These are phyloP conservation scores for Zygosaccharomyces bailii DNA, from an alignment of 805 yeast species.

Conservation along the genomic window DNA sequence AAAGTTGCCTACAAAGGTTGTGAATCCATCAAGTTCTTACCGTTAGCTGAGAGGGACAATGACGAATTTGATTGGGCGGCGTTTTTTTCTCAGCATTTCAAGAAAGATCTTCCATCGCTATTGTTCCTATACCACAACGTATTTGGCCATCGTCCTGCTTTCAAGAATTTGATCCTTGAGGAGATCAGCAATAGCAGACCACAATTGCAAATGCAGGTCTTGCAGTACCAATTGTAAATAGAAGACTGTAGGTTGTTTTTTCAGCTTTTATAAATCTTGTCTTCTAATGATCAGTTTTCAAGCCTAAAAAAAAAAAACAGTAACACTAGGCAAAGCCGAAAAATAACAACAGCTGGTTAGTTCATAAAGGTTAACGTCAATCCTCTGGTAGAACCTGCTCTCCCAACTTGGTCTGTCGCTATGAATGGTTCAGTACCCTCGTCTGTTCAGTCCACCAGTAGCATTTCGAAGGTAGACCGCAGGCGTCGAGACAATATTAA, in stretches of 20 bases:
- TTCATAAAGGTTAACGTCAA: no score
- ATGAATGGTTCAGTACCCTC: conserved; percentile 19
- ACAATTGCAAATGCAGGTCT: conserved; percentile 20
- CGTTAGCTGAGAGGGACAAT: conserved; percentile 21
- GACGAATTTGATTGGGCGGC: conserved; percentile 26
- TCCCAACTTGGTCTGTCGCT: no score
- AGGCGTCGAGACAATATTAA: conserved; percentile 56
- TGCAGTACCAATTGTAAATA: conserved; percentile 29
- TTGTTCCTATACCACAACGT: conserved; percentile 20
- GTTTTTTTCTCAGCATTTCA: conserved; percentile 19
- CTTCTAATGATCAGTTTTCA: background rate
- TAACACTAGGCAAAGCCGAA: background rate
- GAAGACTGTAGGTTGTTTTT: background rate
- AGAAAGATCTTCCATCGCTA: conserved; percentile 17
- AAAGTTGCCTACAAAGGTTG: conserved; percentile 32
- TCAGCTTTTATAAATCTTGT: background rate
- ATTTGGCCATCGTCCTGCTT: conserved; percentile 9
- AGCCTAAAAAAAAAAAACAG: background rate
- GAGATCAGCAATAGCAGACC: conserved; percentile 26
- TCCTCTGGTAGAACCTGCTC: no score
- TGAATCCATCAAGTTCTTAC: conserved; percentile 25
- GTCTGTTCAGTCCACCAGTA: conserved; percentile 22
- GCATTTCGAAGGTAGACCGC: conserved; percentile 37
- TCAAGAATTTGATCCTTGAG: conserved; percentile 24
- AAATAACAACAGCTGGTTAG: no score